Conservation (phyloP, 2,329 filamentous ascomycete genomes). For the Ilyonectria destructans region DNA sequence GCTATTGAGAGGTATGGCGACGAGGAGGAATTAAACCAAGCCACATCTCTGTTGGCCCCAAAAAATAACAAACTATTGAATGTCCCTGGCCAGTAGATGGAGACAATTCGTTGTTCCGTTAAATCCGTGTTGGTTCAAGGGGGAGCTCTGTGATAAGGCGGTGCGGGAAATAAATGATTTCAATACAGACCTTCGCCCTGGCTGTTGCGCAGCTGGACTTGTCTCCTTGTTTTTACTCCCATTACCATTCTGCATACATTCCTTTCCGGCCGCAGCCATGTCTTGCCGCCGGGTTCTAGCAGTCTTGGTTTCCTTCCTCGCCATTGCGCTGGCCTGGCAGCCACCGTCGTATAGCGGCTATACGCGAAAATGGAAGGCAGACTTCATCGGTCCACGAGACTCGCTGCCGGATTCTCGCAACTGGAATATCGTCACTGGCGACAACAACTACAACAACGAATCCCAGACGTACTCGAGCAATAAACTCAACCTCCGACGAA, state of each 20-base stretch:
- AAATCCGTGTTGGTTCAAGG: not conserved
- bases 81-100: not conserved
- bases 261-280: constrained; percentile 36
- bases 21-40: not conserved
- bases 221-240: not conserved
- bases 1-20: not conserved
- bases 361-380: constrained; percentile 62
- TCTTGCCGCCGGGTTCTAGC: constrained; percentile 39
- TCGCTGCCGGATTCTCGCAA: constrained; percentile 51
- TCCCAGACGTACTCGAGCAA: constrained; percentile 66
- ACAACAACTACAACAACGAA: constrained; percentile 68
- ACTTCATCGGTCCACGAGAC: constrained; percentile 58
- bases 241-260: not conserved
- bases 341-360: constrained; percentile 60
- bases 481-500: constrained; percentile 65
- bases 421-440: constrained; percentile 61
- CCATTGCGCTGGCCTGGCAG: constrained; percentile 55
- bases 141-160: too few relatives aligned
- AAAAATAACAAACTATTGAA: constrained; percentile 3
- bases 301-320: constrained; percentile 50
- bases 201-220: not conserved
- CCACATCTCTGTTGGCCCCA: not conserved
- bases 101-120: not conserved
- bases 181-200: too few relatives aligned
- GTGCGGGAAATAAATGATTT: not conserved